Conservation (phyloP, 139 green algal genomes). For the Coelastrella sp. region DNA sequence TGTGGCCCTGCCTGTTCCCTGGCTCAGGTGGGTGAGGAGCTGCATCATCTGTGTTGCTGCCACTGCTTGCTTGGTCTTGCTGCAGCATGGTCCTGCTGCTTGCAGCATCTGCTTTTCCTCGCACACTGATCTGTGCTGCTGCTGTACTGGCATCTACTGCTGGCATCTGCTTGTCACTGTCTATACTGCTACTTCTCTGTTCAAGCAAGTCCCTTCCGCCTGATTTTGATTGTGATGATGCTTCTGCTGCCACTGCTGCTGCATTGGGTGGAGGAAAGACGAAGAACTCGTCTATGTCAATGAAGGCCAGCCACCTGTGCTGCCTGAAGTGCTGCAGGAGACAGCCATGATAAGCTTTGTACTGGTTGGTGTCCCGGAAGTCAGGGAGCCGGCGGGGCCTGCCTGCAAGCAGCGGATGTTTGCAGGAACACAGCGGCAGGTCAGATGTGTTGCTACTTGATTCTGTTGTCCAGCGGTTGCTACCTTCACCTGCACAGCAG, state of each 20-base stretch:
- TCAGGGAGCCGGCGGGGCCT: slow-evolving; percentile 29
- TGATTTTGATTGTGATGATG: background rate
- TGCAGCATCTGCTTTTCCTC: background rate
- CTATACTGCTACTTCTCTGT: background rate
- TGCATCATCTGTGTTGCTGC: background rate
- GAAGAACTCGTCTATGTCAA: slow-evolving; percentile 63
- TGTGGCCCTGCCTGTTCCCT: background rate
- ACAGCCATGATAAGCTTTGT: slow-evolving; percentile 53
- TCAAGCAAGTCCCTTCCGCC: background rate
- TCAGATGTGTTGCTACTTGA: background rate
- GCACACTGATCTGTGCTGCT: background rate
- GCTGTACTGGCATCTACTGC: background rate
- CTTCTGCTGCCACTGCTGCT: background rate
- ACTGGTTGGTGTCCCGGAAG: slow-evolving; percentile 57
- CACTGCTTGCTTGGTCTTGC: background rate
- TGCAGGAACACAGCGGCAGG: background rate
- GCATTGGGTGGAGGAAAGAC: slow-evolving; percentile 27
- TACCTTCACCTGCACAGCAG: too few species aligned
- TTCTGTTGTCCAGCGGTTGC: background rate
- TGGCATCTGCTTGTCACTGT: background rate
- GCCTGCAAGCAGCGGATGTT: background rate
- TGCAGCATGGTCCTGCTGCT: background rate
- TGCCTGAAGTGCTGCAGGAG: slow-evolving; percentile 46
- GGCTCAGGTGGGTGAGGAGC: background rate
- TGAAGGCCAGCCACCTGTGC: slow-evolving; percentile 59